Conservation (phyloP, 441 rosid species). For the Corymbia calophylla region DNA sequence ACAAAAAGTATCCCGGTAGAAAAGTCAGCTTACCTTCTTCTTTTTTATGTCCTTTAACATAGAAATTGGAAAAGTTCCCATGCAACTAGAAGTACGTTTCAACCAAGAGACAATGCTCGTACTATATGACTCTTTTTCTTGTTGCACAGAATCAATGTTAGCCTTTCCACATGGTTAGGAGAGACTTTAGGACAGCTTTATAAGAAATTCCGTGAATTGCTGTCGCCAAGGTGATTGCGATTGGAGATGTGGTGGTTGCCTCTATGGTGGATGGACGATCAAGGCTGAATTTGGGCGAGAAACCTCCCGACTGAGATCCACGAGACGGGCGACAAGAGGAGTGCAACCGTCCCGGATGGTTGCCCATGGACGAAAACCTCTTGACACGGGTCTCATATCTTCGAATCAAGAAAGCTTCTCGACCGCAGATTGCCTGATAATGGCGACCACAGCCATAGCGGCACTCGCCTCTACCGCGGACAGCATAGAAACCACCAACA, state of each 20-base stretch:
- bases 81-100: neutral
- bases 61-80: neutral
- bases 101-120: no score
- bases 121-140: neutral
- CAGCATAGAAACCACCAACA: neutral
- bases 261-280: neutral
- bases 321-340: neutral
- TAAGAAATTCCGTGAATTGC: neutral
- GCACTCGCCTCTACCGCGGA: neutral
- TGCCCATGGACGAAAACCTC: neutral
- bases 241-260: neutral
- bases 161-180: neutral
- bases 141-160: neutral
- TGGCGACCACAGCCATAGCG: neutral
- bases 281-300: neutral
- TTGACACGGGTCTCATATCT: neutral
- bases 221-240: neutral
- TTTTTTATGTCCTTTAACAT: neutral
- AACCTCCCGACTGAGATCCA: neutral
- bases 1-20: neutral
- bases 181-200: neutral
- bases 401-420: neutral
- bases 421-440: neutral
- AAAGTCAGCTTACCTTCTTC: neutral
- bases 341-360: neutral